These are phyloP conservation scores for Suillus spraguei DNA, from an alignment of 768 basidiomycete genomes.

Conservation along the genomic window DNA sequence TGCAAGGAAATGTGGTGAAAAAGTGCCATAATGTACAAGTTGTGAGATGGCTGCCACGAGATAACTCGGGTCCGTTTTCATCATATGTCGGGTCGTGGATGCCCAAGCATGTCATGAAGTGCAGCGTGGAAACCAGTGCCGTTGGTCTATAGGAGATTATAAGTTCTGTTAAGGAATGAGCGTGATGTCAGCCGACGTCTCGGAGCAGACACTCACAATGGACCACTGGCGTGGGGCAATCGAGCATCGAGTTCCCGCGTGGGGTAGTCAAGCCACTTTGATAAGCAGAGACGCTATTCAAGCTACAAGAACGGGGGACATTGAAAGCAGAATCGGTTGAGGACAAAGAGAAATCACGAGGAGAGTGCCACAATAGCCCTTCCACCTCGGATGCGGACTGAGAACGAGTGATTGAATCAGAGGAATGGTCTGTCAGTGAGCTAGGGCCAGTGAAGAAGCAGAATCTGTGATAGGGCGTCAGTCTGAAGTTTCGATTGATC, in stretches of 20 bases:
- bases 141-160: slow-evolving; percentile 2
- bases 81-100: background rate
- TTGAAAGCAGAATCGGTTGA: slow-evolving; percentile 17
- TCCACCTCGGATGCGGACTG: slow-evolving; percentile 59
- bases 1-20: background rate
- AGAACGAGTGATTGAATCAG: slow-evolving; percentile 38
- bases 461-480: slow-evolving; percentile 48
- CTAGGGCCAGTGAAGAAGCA: slow-evolving; percentile 79
- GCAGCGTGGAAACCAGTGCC: background rate
- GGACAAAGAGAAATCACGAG: slow-evolving; percentile 26
- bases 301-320: slow-evolving; percentile 31
- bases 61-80: background rate
- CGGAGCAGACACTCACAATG: slow-evolving; percentile 3
- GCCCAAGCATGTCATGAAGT: background rate
- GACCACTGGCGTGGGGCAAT: slow-evolving; percentile 17
- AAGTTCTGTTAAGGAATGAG: slow-evolving; percentile 5
- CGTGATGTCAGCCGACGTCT: background rate
- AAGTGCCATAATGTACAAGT: slow-evolving; percentile 7
- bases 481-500: background rate
- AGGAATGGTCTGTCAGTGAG: slow-evolving; percentile 31
- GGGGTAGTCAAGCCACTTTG: slow-evolving; percentile 33
- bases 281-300: slow-evolving; percentile 28
- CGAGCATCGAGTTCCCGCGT: slow-evolving; percentile 22
- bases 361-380: slow-evolving; percentile 43
- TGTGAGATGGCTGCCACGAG: background rate